Base-by-base conservation (phyloP, 768 basidiomycete species). In the Mycena alexandri region DNA sequence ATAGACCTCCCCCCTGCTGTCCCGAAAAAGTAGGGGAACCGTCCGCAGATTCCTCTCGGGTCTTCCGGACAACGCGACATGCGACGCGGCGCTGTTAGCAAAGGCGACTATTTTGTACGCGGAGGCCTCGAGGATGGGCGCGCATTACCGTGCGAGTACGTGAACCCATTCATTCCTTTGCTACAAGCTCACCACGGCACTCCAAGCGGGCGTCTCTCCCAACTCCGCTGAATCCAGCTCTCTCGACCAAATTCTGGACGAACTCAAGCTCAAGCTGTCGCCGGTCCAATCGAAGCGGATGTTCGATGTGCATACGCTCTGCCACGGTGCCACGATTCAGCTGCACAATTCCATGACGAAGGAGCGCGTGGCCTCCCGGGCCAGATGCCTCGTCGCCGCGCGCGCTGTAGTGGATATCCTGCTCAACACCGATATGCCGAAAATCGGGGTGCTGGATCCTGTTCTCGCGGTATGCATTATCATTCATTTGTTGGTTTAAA, bases 241-340 rank as follows among this genome's bases (percentile, higher is more conserved):
- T 14, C 71, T 79, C 7, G 72, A 71, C 7, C 70, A 61, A 1
- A 50, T 62, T 12, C 63, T 65, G 33, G 58, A 53, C 25, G 29
- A 11, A 1, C 62, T 71, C 29, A 56, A 13, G 17, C n/a, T 12
- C 7, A 25, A 19, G 52, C 44, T 70, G 11, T 44, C 61, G 9
- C 33, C 67, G 3, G 19, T 62, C 2, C 34, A 64, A 5, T 47
- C 51, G 3, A 71, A 72, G 16, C 17, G 43, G 46, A 48, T 74
- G 33, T 56, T 75, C 17, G 69, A 75, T 19, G 73, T 73, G 11
- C 78, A 77, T 51, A 74, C 65, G 38, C 63, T 79, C 57, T 70
- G 72, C 44, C 71, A 69, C 5, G 65, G 71, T 11, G 75, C 78
- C 41, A 70, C 69, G 8, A 75, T 76, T 36, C 76, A 75, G 61